Evolutionary conservation across 495 filamentous ascomycete genomes (phyloP).

Genomic region (Aspergillus saccharolyticus): DNA sequence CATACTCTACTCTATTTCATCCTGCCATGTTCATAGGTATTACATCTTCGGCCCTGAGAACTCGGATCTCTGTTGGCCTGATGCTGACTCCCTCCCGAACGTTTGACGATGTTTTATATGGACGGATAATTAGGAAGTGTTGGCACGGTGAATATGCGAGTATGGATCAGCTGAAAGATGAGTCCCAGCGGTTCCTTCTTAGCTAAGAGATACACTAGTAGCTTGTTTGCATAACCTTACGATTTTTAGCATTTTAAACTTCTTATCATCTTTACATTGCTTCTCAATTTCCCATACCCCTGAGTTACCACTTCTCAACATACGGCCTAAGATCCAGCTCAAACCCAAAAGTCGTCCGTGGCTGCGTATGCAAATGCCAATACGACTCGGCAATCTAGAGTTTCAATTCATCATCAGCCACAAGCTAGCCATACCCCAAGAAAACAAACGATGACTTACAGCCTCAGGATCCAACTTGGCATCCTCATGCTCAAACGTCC

Average conservation of each 20-base stretch:
- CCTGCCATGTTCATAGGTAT: slow-evolving; percentile 18
- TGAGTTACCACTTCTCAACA: slow-evolving; percentile 76
- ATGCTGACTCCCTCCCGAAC: slow-evolving; percentile 12
- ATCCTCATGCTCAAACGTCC: slow-evolving; percentile 55
- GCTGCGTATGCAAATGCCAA: slow-evolving; percentile 86
- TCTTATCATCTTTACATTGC: no score
- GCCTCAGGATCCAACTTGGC: slow-evolving; percentile 76
- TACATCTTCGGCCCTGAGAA: slow-evolving; percentile 18
- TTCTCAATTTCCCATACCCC: no score
- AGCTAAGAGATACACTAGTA: no score
- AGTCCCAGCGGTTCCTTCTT: slow-evolving; percentile 7
- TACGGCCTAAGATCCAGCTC: slow-evolving; percentile 80
- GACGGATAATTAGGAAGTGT: slow-evolving; percentile 15
- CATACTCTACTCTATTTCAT: slow-evolving; percentile 20
- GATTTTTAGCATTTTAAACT: no score
- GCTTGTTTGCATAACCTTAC: no score
- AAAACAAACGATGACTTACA: slow-evolving; percentile 47
- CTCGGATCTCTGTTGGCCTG: slow-evolving; percentile 13
- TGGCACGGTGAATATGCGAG: slow-evolving; percentile 15
- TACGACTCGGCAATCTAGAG: slow-evolving; percentile 82
- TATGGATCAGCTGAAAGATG: slow-evolving; percentile 12
- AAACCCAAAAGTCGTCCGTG: slow-evolving; percentile 71
- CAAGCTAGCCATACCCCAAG: not conserved
- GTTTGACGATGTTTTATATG: slow-evolving; percentile 16
- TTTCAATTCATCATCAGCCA: slow-evolving; percentile 13